Conservation (phyloP, 495 filamentous ascomycete genomes). For the Aspergillus sclerotioniger region DNA sequence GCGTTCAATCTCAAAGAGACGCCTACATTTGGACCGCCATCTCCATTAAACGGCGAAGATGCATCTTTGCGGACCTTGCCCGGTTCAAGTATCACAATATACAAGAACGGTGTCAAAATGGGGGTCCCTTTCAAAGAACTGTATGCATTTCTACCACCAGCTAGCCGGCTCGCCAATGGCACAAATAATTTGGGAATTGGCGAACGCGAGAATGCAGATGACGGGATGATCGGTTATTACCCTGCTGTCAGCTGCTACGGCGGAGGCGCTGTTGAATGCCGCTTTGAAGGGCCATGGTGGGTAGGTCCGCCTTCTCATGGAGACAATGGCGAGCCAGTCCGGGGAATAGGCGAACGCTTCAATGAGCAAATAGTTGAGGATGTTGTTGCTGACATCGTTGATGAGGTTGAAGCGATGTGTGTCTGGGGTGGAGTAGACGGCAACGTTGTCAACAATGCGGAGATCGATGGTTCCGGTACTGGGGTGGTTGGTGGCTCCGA, state of each 20-base stretch:
- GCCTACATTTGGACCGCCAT: slow-evolving; percentile 52
- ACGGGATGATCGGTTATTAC: slow-evolving; percentile 92
- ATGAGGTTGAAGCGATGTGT: slow-evolving; percentile 72
- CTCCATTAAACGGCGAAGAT: slow-evolving; percentile 62
- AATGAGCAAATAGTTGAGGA: slow-evolving; percentile 96
- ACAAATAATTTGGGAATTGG: slow-evolving; percentile 68
- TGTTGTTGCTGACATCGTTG: slow-evolving; percentile 83
- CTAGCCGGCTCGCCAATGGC: slow-evolving; percentile 60
- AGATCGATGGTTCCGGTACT: slow-evolving; percentile 27
- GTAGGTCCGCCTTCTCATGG: slow-evolving; percentile 60
- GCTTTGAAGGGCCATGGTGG: slow-evolving; percentile 91
- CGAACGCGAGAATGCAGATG: slow-evolving; percentile 79
- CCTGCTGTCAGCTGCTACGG: slow-evolving; percentile 90
- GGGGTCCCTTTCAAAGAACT: slow-evolving; percentile 88
- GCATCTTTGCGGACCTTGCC: slow-evolving; percentile 79
- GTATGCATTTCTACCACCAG: slow-evolving; percentile 88
- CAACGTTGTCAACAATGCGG: slow-evolving; percentile 34
- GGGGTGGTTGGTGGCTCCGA: slow-evolving; percentile 38
- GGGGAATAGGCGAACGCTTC: slow-evolving; percentile 74
- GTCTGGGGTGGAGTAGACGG: slow-evolving; percentile 46
- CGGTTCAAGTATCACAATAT: slow-evolving; percentile 79
- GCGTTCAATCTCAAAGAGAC: slow-evolving; percentile 50
- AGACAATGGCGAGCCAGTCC: slow-evolving; percentile 40
- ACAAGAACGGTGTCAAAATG: slow-evolving; percentile 84
- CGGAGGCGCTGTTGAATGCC: slow-evolving; percentile 85